Evolutionary conservation across 805 yeast genomes (phyloP), one percentile per base, ranked within the genome.

Genomic region (Pichia manshurica): DNA sequence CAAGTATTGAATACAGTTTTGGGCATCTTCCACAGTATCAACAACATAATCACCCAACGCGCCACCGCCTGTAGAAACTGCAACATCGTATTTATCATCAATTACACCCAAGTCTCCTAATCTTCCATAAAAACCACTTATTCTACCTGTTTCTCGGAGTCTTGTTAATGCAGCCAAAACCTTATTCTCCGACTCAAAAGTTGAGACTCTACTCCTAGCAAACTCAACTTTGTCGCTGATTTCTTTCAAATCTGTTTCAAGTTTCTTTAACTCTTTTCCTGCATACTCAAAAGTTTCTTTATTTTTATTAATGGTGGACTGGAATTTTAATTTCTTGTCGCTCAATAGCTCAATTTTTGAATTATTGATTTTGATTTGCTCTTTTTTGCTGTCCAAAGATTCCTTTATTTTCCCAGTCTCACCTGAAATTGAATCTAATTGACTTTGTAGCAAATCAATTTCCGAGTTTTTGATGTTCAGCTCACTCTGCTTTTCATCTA

Each of bases 51-150:
- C 91, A 62, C 91, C 95, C 48, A 93, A 71, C 8, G 90, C 82
- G 1, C 95, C 89, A 54, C 93, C 88, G 0, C 96, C 98, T 0
- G 98, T 93, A 0, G 98, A 89, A 8, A 93, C 80, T 0, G 99
- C 99, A 45, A 89, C 78, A 65, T 95, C 98, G 62, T 85, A 93
- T 57, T 78, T 76, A 53, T 84, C 87, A 61, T 88, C 96, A 53
- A 93, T 93, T 2, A 77, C 74, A n/a, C 96, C 99, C 39, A 93
- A 69, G 56, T 88, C 95, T 16, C 99, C 99, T 15, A 93, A 68
- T 52, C 96, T 73, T 0, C 98, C 99, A 61, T 87, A 74, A 56
- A 91, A 87, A 0, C 98, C 99, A 6, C 70, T 69, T 21, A 95
- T 77, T 56, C 96, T 74, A 5, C 97, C 97, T 3, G 93, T 75